These are phyloP conservation scores for Globisporangium iwayamae DNA, from an alignment of 352 stramenopile genomes.

Conservation along the genomic window DNA sequence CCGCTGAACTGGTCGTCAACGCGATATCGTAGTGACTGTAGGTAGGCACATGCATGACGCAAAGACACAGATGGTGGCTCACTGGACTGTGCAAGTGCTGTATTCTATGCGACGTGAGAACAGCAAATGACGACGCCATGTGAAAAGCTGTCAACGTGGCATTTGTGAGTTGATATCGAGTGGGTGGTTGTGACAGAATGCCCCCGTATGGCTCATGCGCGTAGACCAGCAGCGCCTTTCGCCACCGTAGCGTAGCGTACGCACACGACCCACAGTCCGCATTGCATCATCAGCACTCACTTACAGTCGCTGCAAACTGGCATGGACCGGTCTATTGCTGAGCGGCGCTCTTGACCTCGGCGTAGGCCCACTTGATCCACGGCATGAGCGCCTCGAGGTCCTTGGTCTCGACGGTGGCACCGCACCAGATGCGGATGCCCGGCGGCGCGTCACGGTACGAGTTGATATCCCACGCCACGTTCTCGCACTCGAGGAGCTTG, in stretches of 20 bases:
- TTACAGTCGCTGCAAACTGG: not conserved
- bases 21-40: no score
- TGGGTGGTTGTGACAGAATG: not conserved
- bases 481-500: constrained; percentile 92
- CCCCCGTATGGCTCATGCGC: not conserved
- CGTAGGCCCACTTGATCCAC: constrained; percentile 98
- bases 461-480: constrained; percentile 97
- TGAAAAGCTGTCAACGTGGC: no score
- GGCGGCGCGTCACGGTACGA: constrained; percentile 98
- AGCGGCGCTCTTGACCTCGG: constrained; percentile 75
- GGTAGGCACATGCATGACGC: no score
- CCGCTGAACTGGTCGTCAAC: no score
- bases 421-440: constrained; percentile 98
- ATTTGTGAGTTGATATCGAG: no score
- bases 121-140: no score
- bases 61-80: no score
- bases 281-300: not conserved
- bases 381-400: constrained; percentile 97
- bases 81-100: no score
- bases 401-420: constrained; percentile 97
- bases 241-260: not conserved
- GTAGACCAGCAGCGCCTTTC: not conserved
- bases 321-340: constrained; percentile 19
- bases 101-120: no score
- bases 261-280: not conserved